A percentile compares a stretch with the other conserved stretches of the same genome.
phyloP scores from a whole-genome alignment of 2,329 filamentous ascomycete species.

The Paraconiothyrium brasiliense region DNA sequence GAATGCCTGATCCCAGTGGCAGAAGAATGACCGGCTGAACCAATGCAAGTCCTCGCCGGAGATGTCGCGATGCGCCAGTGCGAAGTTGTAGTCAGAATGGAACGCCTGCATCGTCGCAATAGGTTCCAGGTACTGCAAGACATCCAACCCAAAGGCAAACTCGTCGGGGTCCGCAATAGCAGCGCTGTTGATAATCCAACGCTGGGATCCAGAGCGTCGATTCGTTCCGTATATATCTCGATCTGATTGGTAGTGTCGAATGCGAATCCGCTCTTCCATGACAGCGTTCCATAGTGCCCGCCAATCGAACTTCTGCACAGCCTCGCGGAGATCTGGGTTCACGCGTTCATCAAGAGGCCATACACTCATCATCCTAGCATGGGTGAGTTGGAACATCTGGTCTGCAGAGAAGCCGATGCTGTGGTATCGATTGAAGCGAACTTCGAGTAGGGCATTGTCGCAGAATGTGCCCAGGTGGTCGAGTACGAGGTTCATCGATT shows the following conservation, averaged over 20 bases:
- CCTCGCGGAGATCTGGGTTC: not conserved
- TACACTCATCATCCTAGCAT: not conserved
- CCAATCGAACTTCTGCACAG: not conserved
- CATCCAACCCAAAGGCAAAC: not conserved
- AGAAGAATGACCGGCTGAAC: not conserved
- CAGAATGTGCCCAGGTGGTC: not conserved
- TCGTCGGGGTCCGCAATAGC: not conserved
- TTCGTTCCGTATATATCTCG: not conserved
- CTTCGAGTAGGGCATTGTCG: not conserved
- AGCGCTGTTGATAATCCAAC: not conserved
- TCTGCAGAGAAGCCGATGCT: not conserved
- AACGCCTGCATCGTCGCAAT: not conserved
- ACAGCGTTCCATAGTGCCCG: not conserved
- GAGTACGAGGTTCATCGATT: slow-evolving; percentile 7
- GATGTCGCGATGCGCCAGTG: not conserved
- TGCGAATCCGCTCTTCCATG: not conserved
- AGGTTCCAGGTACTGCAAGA: not conserved
- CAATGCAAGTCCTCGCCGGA: not conserved
- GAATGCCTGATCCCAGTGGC: slow-evolving; percentile 1
- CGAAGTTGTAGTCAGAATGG: not conserved
- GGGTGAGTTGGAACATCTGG: not conserved
- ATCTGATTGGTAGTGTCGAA: not conserved
- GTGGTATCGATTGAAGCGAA: not conserved
- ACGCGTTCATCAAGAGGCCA: slow-evolving; percentile 1
- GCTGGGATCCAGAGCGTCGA: not conserved